phyloP scores from a whole-genome alignment of 73 alveolate genomes.

The Uronychia setigera region DNA sequence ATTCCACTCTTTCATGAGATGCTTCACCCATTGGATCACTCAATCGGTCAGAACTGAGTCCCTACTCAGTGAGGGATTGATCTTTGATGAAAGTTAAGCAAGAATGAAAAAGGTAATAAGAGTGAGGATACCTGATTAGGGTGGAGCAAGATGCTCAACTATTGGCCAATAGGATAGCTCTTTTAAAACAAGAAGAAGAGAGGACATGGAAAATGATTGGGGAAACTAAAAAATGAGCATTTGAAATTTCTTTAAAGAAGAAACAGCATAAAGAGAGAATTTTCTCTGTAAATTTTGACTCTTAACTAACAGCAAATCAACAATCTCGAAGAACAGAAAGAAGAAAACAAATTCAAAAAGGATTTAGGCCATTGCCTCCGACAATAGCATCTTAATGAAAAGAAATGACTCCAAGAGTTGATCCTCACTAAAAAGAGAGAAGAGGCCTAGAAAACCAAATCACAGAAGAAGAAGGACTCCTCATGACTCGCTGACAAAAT shows the following conservation, averaged over 20 bases:
- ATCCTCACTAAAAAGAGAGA: neutral
- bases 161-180: neutral
- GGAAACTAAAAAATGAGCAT: neutral
- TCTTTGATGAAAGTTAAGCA: neutral
- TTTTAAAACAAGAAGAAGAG: neutral
- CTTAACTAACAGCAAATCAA: neutral
- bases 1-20: neutral
- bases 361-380: neutral
- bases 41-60: neutral
- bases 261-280: too few relatives aligned
- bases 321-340: neutral
- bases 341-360: neutral
- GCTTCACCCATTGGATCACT: neutral
- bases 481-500: neutral
- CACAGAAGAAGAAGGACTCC: neutral
- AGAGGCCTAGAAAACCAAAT: neutral
- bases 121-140: neutral
- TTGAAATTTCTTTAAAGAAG: too few relatives aligned
- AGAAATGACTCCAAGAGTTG: neutral
- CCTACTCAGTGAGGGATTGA: neutral
- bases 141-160: neutral
- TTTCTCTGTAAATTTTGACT: too few relatives aligned
- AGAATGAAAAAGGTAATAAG: neutral
- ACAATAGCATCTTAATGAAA: neutral
- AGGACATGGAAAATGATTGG: neutral